phyloP scores from a whole-genome alignment of 2,329 filamentous ascomycete genomes.

The Hypoxylon sp. region DNA sequence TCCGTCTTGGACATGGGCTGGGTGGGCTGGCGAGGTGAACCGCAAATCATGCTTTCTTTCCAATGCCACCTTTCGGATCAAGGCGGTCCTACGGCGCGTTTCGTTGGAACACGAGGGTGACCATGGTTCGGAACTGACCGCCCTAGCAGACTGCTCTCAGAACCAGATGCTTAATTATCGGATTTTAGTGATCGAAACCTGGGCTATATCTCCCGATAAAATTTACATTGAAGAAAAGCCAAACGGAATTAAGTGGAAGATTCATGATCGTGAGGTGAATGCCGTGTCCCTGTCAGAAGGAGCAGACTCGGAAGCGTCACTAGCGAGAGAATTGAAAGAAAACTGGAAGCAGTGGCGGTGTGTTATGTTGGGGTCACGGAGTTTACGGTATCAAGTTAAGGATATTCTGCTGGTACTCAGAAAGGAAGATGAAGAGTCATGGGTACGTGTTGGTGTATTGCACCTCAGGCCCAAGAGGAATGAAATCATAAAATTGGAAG shows the following conservation, averaged over 20 bases:
- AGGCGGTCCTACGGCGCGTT: neutral
- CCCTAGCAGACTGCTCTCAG: neutral
- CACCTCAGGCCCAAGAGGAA: too few species aligned
- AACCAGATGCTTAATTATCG: neutral
- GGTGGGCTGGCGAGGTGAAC: neutral
- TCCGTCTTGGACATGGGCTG: constrained; percentile 10
- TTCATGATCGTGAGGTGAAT: neutral
- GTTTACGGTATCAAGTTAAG: too few species aligned
- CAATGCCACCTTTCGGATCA: neutral
- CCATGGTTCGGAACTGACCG: neutral
- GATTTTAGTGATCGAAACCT: constrained; percentile 6
- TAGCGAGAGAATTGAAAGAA: neutral
- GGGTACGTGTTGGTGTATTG: neutral
- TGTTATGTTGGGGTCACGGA: neutral
- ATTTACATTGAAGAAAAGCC: constrained; percentile 1
- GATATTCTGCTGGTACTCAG: neutral
- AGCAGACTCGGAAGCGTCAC: constrained; percentile 1
- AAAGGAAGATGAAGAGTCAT: constrained; percentile 1
- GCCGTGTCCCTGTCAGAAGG: neutral
- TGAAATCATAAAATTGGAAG: too few species aligned
- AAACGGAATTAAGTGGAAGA: neutral
- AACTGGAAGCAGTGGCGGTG: neutral
- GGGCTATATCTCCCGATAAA: neutral
- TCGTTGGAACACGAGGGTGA: neutral
- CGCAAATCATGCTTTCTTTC: too few species aligned